Conservation (phyloP, 208 protist species). For the Willaertia magna region DNA sequence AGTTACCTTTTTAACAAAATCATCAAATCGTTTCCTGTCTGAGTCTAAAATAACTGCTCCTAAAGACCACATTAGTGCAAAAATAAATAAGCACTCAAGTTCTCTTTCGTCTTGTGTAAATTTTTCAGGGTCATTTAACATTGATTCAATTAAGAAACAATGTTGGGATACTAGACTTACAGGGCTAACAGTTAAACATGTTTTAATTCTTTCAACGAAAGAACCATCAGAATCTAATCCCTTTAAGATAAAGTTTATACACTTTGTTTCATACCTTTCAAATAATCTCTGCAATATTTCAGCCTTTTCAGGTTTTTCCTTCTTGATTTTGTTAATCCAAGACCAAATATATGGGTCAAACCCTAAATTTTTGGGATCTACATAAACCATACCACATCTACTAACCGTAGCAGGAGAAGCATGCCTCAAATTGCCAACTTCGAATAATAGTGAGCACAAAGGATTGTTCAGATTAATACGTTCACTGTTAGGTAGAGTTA, state of each 20-base stretch:
- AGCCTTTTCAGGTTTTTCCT: slow-evolving; percentile 62
- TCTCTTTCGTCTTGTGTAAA: slow-evolving; percentile 60
- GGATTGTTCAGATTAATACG: slow-evolving; percentile 81
- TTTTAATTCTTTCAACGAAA: slow-evolving; percentile 44
- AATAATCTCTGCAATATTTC: slow-evolving; percentile 57
- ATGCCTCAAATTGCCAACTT: slow-evolving; percentile 95
- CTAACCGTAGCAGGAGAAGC: slow-evolving; percentile 96
- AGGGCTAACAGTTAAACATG: slow-evolving; percentile 61
- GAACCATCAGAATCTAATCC: slow-evolving; percentile 56
- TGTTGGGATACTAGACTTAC: slow-evolving; percentile 86
- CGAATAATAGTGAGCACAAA: slow-evolving; percentile 88
- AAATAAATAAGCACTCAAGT: slow-evolving; percentile 86
- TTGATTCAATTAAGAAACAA: slow-evolving; percentile 66
- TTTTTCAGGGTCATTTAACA: slow-evolving; percentile 48
- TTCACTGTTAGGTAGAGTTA: slow-evolving; percentile 96
- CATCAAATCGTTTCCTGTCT: slow-evolving; percentile 78
- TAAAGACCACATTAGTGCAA: slow-evolving; percentile 86
- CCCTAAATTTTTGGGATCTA: slow-evolving; percentile 93
- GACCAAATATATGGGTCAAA: slow-evolving; percentile 79
- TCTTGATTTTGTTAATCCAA: slow-evolving; percentile 67
- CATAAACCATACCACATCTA: slow-evolving; percentile 96
- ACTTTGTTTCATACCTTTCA: slow-evolving; percentile 73
- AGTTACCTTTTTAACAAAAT: slow-evolving; percentile 77
- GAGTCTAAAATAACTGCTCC: slow-evolving; percentile 64
- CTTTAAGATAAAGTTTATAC: slow-evolving; percentile 78